Evolutionary conservation across 208 protist genomes (phyloP), one percentile per base, ranked within the genome.

Genomic region (Vickermania spadyakhi): DNA sequence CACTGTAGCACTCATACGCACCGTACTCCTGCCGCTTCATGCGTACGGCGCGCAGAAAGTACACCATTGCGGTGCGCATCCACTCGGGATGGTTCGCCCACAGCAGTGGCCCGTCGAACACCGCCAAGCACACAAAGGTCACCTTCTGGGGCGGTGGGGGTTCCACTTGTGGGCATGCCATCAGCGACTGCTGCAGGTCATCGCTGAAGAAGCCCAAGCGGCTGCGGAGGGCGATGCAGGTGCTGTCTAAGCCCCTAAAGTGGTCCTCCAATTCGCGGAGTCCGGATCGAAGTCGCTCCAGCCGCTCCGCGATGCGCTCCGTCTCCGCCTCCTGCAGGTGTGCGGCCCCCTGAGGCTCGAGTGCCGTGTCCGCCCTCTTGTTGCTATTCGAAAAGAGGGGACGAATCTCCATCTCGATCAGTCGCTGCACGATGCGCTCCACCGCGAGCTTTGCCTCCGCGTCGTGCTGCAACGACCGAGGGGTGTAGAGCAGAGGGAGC

Each of bases 191-290:
- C 54, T 88, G 75, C 13, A 93, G 63, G 63, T 91, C 79, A 64
- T 91, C 79, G 58, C 81, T 87, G 62, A 93, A 93, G 53, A 93
- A 93, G 73, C 81, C 76, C 28, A 93, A 65, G 14, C 86, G 77
- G 7, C 62, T 75, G 0, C 77, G 66, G 5, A 78, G 58, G 28
- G 59, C 75, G 28, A 52, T 64, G 26, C 83, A 60, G 18, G 61
- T 67, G 3, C 72, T 49, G 26, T 79, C 73, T 18, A 73, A 45
- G 52, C 85, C 73, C 3, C 41, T 28, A 28, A 77, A 82, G 11
- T 79, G 73, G 18, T 72, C 70, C 31, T 84, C 71, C 31, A 79
- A 72, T 62, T 93, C 86, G 29, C 60, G 58, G 22, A 93, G 66
- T 5, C 80, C 83, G 7, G 65, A 51, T n/a, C 73, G 60, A 22